Base-by-base conservation (phyloP, 768 basidiomycete species). In the Auriscalpium vulgare region DNA sequence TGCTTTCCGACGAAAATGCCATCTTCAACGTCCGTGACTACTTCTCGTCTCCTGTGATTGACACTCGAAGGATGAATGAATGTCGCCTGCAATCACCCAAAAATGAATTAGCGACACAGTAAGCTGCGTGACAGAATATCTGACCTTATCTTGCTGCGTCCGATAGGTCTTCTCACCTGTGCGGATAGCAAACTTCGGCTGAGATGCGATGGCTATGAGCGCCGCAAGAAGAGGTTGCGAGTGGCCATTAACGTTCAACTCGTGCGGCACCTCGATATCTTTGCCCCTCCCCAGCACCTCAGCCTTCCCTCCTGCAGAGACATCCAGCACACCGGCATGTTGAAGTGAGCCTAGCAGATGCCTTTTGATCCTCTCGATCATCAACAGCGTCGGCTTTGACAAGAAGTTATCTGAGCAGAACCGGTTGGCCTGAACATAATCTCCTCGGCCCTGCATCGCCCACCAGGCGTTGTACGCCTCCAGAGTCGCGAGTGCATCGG, bases 321-420 rank as follows among this genome's bases (percentile, higher is more conserved):
- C 81, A 51, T 87, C 82, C 48, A 97, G 83, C 37, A 93, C 83
- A 16, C 95, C 93, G 14, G 85, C 84, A 56, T 83, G 78, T 63
- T 88, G 85, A 53, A 97, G 73, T 1, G 87, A 77, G 64, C 85
- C 84, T 40, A 94, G 68, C 36, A 97, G 73, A 59, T 94, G 91
- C 2, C 71, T 73, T 69, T 88, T 88, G 65, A 93, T 80, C 71
- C 87, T 89, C 61, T 87, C 81, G 50, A 97, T 88, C 67, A 85
- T 75, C 17, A 91, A 71, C 50, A 97, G 70, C 0, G 88, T 91
- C n/a, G 89, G 84, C 66, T 88, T 91, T 29, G 86, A 83, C 53
- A 97, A 75, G 77, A 95, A 97, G 68, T 95, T 97, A 37, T 92
- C 85, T 43, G 71, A 66, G 69, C 85, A 88, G 71, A 95, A 95